A percentile compares a stretch with the other conserved stretches of the same genome.
Evolutionary conservation across 805 yeast genomes (phyloP).

Genomic region (Ogataea sp.): DNA sequence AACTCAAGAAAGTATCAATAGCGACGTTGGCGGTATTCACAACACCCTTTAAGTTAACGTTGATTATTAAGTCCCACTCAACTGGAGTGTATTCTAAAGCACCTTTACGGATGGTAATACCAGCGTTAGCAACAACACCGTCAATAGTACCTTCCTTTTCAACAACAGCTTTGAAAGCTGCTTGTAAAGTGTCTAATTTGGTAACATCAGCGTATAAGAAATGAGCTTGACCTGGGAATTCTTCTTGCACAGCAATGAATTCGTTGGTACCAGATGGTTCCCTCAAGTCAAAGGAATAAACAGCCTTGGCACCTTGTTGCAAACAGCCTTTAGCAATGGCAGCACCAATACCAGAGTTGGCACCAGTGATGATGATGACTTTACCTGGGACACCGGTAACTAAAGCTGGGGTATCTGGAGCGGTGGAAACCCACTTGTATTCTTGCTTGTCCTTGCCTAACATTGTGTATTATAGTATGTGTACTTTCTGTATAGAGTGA

Average conservation of each 20-base stretch:
- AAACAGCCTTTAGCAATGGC: constrained; percentile 28
- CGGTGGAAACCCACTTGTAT: constrained; percentile 3
- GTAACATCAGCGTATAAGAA: constrained; percentile 23
- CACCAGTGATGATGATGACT: constrained; percentile 28
- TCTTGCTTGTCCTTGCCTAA: constrained; percentile 6
- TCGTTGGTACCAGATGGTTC: constrained; percentile 28
- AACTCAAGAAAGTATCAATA: constrained; percentile 32
- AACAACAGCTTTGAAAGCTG: constrained; percentile 15
- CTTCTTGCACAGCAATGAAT: constrained; percentile 17
- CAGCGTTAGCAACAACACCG: constrained; percentile 28
- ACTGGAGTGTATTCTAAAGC: constrained; percentile 13
- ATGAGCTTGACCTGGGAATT: constrained; percentile 23
- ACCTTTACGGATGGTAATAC: constrained; percentile 14
- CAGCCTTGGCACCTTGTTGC: constrained; percentile 28
- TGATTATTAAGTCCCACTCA: constrained; percentile 28
- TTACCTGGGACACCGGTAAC: constrained; percentile 17
- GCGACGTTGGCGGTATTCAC: too few relatives aligned
- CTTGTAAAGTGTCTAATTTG: constrained; percentile 17
- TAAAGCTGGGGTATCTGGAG: constrained; percentile 3
- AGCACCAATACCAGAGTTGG: constrained; percentile 26
- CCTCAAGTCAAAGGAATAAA: too few relatives aligned
- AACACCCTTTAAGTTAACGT: constrained; percentile 36
- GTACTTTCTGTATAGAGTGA: background rate
- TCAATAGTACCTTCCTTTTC: constrained; percentile 23
- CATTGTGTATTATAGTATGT: constrained; percentile 1